Conservation (phyloP, 179 eudicot species). For the Carnegiea gigantea region DNA sequence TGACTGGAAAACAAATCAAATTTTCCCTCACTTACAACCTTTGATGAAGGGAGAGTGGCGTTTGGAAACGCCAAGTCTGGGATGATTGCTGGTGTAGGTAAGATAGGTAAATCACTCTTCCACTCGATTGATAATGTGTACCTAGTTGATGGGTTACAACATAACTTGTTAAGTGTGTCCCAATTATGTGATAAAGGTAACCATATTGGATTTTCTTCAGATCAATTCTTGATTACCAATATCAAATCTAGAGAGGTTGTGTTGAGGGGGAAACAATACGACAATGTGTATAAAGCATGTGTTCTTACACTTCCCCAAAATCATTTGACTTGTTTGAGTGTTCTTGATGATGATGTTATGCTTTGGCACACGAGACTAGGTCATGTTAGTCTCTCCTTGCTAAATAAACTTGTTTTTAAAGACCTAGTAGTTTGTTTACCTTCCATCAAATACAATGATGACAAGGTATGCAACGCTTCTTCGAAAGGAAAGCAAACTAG, state of each 20-base stretch:
- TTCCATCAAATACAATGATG: too few species aligned
- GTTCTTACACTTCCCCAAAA: background rate
- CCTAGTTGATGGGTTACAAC: background rate
- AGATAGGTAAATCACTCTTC: too few species aligned
- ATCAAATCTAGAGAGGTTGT: background rate
- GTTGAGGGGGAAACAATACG: background rate
- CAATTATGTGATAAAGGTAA: background rate
- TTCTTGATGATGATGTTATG: background rate
- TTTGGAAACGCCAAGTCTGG: too few species aligned
- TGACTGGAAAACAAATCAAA: too few species aligned
- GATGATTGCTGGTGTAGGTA: too few species aligned
- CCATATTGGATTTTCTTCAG: background rate
- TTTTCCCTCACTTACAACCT: too few species aligned
- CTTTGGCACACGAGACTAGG: slow-evolving; percentile 7
- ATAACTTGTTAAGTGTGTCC: background rate
- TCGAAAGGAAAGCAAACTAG: background rate
- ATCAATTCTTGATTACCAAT: background rate
- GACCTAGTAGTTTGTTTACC: too few species aligned
- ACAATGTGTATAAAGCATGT: background rate
- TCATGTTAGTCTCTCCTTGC: background rate
- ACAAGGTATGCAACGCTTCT: too few species aligned
- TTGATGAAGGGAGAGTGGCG: too few species aligned
- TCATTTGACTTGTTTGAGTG: background rate
- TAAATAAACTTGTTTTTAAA: too few species aligned
- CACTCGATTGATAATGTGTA: background rate